Conservation (phyloP, 352 stramenopile genomes). For the Globisporangium paroecandrum region DNA sequence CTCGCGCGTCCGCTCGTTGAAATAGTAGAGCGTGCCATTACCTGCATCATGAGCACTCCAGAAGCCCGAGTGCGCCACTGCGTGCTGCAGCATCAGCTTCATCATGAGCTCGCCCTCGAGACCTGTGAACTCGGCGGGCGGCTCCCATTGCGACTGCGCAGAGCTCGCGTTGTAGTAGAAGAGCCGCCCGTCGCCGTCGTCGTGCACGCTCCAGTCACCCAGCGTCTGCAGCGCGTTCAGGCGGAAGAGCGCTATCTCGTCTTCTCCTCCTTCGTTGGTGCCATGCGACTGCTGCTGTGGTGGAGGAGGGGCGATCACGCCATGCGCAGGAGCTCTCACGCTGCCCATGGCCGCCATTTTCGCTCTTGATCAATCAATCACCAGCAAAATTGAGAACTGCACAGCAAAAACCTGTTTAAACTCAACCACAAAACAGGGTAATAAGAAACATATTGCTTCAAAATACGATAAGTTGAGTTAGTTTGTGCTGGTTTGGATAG, state of each 20-base stretch:
- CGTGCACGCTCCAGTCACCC: slow-evolving; percentile 67
- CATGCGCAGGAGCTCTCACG: slow-evolving; percentile 1
- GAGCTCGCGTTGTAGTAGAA: slow-evolving; percentile 72
- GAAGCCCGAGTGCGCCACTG: slow-evolving; percentile 52
- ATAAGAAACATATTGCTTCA: not conserved
- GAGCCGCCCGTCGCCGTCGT: slow-evolving; percentile 65
- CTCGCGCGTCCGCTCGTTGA: slow-evolving; percentile 61
- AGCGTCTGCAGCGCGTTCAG: slow-evolving; percentile 58
- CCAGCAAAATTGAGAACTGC: not conserved
- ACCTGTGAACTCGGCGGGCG: slow-evolving; percentile 40
- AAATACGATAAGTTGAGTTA: not conserved
- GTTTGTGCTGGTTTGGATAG: not conserved
- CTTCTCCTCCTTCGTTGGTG: not conserved
- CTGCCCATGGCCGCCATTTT: not conserved
- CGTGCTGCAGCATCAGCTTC: slow-evolving; percentile 77
- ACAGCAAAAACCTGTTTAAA: not conserved
- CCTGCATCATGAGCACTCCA: slow-evolving; percentile 74
- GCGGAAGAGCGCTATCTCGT: slow-evolving; percentile 20
- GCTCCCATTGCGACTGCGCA: slow-evolving; percentile 51
- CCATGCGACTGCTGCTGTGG: slow-evolving; percentile 23
- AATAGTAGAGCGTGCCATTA: slow-evolving; percentile 78
- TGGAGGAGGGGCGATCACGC: slow-evolving; percentile 1
- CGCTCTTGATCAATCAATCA: not conserved
- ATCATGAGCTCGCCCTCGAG: slow-evolving; percentile 80
- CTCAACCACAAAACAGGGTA: not conserved